Evolutionary conservation across 768 basidiomycete species (phyloP), one percentile per base, ranked within the genome.

Genomic region (Tylopilus sp.): DNA sequence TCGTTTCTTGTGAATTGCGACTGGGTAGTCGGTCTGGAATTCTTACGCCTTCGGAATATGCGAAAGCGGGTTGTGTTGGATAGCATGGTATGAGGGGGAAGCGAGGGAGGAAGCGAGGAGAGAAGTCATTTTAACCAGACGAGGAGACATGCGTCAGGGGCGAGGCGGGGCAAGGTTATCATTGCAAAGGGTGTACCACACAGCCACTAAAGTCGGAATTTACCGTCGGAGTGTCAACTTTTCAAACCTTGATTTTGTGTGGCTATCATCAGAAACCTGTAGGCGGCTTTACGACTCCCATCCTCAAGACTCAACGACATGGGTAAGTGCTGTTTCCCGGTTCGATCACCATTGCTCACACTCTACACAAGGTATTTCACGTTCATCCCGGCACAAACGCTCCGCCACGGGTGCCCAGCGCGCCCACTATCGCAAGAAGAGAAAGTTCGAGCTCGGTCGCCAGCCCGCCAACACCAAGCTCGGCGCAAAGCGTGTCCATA

Each of bases 361-460:
- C n/a, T 51, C 17, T 59, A 48, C 48, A 6, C 28, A 62, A 93
- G 95, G 95, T 92, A 98, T 98, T 72, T 90, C 95, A 68, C 88
- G 95, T 66, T 83, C 93, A 59, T 95, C 94, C 66, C 83, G 95
- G 71, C 93, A 98, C 82, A 98, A 98, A 78, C 92, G 95, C 71
- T 89, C 93, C 61, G 87, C 82, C 64, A 86, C 92, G 44, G 95
- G 91, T 66, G 91, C 89, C 53, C 89, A 93, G 75, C 87, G 89
- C 65, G 85, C 93, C 64, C 85, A 88, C 77, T 95, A 94, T 79
- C 92, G 95, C 81, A 99, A 99, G 84, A 99, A 98, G 91, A 86
- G 97, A 87, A 98, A 98, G 79, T 98, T 98, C 76, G 97, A 99
- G 82, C 86, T 98, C 66, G 97, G 95, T 70, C 93, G 97, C 70